Percentiles rank a stretch among this genome's conserved stretches.
phyloP scores from a whole-genome alignment of 345 rosid genomes.

The Isatis tinctoria region DNA sequence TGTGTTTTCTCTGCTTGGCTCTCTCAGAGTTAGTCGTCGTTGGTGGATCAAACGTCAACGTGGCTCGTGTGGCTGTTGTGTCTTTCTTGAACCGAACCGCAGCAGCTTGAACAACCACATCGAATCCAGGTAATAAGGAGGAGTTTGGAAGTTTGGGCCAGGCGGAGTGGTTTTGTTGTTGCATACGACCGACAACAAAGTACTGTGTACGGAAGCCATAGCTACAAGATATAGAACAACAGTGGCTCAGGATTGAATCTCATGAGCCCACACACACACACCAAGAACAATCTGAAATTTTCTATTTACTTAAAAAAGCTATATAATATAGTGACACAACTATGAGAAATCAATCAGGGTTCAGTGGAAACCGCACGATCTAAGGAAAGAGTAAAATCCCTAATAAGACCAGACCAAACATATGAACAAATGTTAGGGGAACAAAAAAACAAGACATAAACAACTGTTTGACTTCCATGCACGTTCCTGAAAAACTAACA shows the following conservation, averaged over 20 bases:
- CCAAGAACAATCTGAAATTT: too few relatives aligned
- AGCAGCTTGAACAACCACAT: conserved; percentile 44
- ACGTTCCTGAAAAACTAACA: neutral
- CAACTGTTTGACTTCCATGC: neutral
- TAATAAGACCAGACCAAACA: neutral
- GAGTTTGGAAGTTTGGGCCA: conserved; percentile 45
- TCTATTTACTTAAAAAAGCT: too few relatives aligned
- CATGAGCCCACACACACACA: neutral
- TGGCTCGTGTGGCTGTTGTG: conserved; percentile 44
- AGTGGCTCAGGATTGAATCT: neutral
- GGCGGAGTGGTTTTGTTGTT: conserved; percentile 52
- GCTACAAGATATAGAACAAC: neutral
- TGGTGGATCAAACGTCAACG: conserved; percentile 79
- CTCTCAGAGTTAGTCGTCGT: conserved; percentile 47
- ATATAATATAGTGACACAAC: too few relatives aligned
- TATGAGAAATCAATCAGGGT: too few relatives aligned
- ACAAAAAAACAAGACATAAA: too few relatives aligned
- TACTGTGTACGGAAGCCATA: conserved; percentile 73
- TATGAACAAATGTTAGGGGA: neutral
- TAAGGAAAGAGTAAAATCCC: too few relatives aligned
- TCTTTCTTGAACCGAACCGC: conserved; percentile 45
- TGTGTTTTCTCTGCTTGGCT: conserved; percentile 59
- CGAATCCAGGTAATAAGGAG: conserved; percentile 59
- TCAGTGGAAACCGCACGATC: neutral
- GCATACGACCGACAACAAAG: conserved; percentile 46